A percentile compares a stretch with the other conserved stretches of the same genome.
Conservation (phyloP, 1,139 yeast genomes). For the Magnusiomyces suaveolens region DNA sequence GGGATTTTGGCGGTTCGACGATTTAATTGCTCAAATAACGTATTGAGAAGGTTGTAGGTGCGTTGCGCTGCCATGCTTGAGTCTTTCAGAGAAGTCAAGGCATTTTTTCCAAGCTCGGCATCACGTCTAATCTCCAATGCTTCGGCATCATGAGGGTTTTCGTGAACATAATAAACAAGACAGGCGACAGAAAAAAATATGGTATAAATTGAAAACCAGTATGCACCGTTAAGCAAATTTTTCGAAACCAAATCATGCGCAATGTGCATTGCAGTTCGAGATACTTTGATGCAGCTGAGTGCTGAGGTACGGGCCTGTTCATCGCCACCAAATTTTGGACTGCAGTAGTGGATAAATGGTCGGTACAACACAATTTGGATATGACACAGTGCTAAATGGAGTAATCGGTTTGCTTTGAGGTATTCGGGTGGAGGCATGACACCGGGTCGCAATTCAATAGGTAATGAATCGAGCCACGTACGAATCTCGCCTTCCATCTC, state of each 20-base stretch:
- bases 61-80: slow-evolving; percentile 70
- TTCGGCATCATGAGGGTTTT: slow-evolving; percentile 49
- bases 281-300: slow-evolving; percentile 74
- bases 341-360: slow-evolving; percentile 80
- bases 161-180: slow-evolving; percentile 74
- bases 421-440: slow-evolving; percentile 54
- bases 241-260: slow-evolving; percentile 76
- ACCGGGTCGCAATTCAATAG: slow-evolving; percentile 66
- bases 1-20: slow-evolving; percentile 16
- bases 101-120: slow-evolving; percentile 73
- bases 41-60: slow-evolving; percentile 68
- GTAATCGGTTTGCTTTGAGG: slow-evolving; percentile 61
- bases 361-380: slow-evolving; percentile 79
- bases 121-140: slow-evolving; percentile 48
- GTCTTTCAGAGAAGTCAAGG: slow-evolving; percentile 60
- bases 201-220: slow-evolving; percentile 88
- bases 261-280: slow-evolving; percentile 71
- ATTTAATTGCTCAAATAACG: slow-evolving; percentile 64
- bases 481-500: slow-evolving; percentile 64
- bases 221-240: slow-evolving; percentile 71
- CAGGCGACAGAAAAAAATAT: slow-evolving; percentile 90
- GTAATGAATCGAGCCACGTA: slow-evolving; percentile 66
- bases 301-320: slow-evolving; percentile 58
- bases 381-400: slow-evolving; percentile 72
- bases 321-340: slow-evolving; percentile 39